Base-by-base conservation (phyloP, 257 asterid species). In the Verbascum thapsus region DNA sequence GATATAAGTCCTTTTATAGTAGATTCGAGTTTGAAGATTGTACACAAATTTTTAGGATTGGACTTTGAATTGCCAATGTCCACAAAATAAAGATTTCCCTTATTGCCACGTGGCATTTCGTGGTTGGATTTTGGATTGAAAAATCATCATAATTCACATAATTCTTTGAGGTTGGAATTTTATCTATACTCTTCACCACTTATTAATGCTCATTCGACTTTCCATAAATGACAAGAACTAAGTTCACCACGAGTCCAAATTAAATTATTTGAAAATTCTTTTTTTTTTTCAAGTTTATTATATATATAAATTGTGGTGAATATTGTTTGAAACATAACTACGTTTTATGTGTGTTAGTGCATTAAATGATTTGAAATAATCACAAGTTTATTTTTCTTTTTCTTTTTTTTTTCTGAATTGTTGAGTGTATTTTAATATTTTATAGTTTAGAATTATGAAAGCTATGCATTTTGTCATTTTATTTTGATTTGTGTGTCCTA, bases 51-150 rank as follows among this genome's bases (percentile, higher is more conserved):
- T n/a, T 43, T 38, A 39, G 67, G 86, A 73, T 74, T 61, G 83
- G 72, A 26, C 54, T 73, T 37, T 41, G 64, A 66, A 54, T 43
- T 44, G 72, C 16, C 56, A n/a, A 49, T 66, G 74, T 76, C 95
- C 95, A 86, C 95, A 86, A 87, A 79, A 60, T 77, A 70, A 81
- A 71, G n/a, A n/a, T n/a, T n/a, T 86, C 72, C 72, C 71, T 48
- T 64, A 51, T 2, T 48, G 85, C 76, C 94, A 88, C 90, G 53
- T 85, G 88, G 87, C 87, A 45, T 2, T 0, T 42, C 23, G 0
- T 23, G 49, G 37, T 68, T 68, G 69, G 45, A 43, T 10, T 32
- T n/a, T 41, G 15, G 51, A 52, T 22, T 47, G 15, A n/a, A n/a
- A n/a, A n/a, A n/a, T 53, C 19, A 50, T 51, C 53, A 37, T 37